Percentiles rank a stretch among this genome's conserved stretches.
Conservation (phyloP, 2,329 filamentous ascomycete genomes). For the Cercospora beticola region DNA sequence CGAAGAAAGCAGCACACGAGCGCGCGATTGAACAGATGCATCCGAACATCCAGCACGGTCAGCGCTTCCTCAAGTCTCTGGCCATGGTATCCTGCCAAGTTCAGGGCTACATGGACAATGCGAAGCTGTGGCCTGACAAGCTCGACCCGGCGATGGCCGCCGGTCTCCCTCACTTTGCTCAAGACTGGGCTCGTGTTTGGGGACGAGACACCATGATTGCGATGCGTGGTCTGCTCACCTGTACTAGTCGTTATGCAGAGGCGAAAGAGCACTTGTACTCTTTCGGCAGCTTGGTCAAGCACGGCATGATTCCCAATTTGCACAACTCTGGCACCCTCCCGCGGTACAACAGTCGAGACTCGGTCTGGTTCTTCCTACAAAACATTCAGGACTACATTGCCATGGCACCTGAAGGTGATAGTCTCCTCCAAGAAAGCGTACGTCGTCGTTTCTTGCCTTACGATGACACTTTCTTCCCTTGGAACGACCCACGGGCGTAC, state of each 20-base stretch:
- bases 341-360: slow-evolving; percentile 93
- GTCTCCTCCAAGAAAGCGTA: slow-evolving; percentile 73
- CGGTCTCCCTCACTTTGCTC: slow-evolving; percentile 88
- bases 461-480: slow-evolving; percentile 90
- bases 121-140: slow-evolving; percentile 84
- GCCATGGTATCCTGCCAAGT: slow-evolving; percentile 91
- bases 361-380: slow-evolving; percentile 97
- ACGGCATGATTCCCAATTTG: slow-evolving; percentile 96
- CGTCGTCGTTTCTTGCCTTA: slow-evolving; percentile 88
- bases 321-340: slow-evolving; percentile 81
- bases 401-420: slow-evolving; percentile 73
- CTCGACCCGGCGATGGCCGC: slow-evolving; percentile 84
- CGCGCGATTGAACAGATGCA: slow-evolving; percentile 77
- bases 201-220: slow-evolving; percentile 97
- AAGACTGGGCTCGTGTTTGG: slow-evolving; percentile 95
- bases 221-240: slow-evolving; percentile 84
- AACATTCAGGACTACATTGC: slow-evolving; percentile 89
- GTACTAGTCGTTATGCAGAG: slow-evolving; percentile 82
- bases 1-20: slow-evolving; percentile 80
- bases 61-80: slow-evolving; percentile 84
- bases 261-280: slow-evolving; percentile 92
- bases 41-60: slow-evolving; percentile 72
- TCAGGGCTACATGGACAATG: slow-evolving; percentile 84
- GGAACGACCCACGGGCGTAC: slow-evolving; percentile 80
- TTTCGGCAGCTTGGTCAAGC: slow-evolving; percentile 94